Percentiles rank a stretch among this genome's conserved stretches.
Conservation (phyloP, 164 flowering plant genomes). For the Kalanchoe fedtschenkoi region DNA sequence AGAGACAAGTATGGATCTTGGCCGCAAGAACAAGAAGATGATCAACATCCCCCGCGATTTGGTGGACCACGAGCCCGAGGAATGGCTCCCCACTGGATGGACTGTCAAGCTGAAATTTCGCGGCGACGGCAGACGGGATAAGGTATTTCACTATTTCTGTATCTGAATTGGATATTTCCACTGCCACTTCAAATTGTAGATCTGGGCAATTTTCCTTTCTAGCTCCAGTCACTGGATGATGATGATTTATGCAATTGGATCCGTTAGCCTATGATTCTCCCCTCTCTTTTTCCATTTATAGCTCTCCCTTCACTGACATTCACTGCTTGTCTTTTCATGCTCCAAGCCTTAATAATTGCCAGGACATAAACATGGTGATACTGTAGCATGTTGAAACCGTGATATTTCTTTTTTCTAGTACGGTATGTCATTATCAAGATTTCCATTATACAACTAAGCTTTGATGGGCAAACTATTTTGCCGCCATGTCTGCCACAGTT, state of each 20-base stretch:
- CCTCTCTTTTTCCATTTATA: no score
- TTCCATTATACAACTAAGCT: no score
- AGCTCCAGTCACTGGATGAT: neutral
- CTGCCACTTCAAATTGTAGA: neutral
- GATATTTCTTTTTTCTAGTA: no score
- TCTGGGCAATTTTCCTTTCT: neutral
- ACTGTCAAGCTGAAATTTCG: constrained; percentile 20
- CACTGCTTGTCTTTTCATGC: no score
- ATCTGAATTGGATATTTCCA: neutral
- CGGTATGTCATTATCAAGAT: no score
- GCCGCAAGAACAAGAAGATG: neutral
- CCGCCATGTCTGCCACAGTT: no score
- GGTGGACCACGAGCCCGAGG: constrained; percentile 16
- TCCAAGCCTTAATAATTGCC: no score
- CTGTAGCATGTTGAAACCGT: no score
- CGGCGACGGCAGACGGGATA: constrained; percentile 31
- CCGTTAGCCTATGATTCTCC: neutral
- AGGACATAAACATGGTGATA: no score
- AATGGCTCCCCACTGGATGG: constrained; percentile 43
- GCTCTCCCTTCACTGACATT: no score
- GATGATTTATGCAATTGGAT: neutral
- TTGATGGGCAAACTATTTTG: no score
- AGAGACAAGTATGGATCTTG: no score
- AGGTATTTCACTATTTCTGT: constrained; percentile 16
- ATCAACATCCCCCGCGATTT: neutral